These are phyloP conservation scores for Pyrenophora seminiperda DNA, from an alignment of 2,329 filamentous ascomycete species.

Conservation along the genomic window DNA sequence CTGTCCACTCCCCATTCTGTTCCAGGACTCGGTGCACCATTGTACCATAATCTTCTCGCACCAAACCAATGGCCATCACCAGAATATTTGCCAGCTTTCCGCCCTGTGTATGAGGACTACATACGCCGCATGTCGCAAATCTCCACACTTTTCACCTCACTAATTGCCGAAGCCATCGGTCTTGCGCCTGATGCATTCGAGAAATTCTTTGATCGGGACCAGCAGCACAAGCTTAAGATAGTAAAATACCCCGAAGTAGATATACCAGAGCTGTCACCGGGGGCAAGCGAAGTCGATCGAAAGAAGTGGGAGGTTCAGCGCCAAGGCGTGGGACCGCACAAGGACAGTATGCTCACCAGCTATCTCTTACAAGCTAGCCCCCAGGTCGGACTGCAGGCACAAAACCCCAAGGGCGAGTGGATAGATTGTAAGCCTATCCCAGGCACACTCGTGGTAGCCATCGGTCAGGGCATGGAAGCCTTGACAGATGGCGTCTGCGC, in stretches of 20 bases:
- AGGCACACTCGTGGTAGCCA: slow-evolving; percentile 82
- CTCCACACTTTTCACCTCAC: slow-evolving; percentile 73
- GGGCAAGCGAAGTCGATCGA: slow-evolving; percentile 40
- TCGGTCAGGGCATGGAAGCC: slow-evolving; percentile 86
- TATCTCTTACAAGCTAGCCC: slow-evolving; percentile 79
- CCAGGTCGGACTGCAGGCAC: slow-evolving; percentile 81
- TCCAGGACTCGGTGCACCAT: slow-evolving; percentile 66
- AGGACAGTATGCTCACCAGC: slow-evolving; percentile 81
- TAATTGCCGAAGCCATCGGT: slow-evolving; percentile 83
- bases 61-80: slow-evolving; percentile 78
- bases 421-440: slow-evolving; percentile 78
- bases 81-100: slow-evolving; percentile 68
- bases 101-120: slow-evolving; percentile 72
- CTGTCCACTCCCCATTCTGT: slow-evolving; percentile 77
- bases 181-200: slow-evolving; percentile 72
- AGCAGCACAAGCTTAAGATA: slow-evolving; percentile 88
- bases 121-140: slow-evolving; percentile 75
- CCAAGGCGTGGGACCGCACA: slow-evolving; percentile 75
- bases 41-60: slow-evolving; percentile 76
- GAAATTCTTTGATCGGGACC: slow-evolving; percentile 73
- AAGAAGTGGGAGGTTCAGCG: slow-evolving; percentile 60
- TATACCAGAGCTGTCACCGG: slow-evolving; percentile 34
- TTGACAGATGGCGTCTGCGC: slow-evolving; percentile 82
- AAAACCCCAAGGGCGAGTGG: slow-evolving; percentile 79
- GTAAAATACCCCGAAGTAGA: slow-evolving; percentile 78